Percentiles rank a stretch among this genome's conserved stretches.
Conservation (phyloP, 2,329 filamentous ascomycete genomes). For the Metarhizium robertsii region DNA sequence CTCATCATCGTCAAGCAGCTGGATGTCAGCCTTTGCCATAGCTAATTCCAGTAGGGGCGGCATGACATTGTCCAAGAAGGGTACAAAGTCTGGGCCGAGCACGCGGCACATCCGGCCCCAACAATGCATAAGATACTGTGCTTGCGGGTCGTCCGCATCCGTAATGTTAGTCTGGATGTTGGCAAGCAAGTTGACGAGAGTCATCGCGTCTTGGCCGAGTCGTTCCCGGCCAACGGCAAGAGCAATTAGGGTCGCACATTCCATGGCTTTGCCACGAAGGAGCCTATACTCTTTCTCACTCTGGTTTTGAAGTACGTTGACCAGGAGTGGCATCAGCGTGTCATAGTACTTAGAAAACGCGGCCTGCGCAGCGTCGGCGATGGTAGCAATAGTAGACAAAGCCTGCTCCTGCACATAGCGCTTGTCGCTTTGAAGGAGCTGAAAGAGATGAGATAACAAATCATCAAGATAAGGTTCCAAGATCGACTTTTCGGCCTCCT, state of each 20-base stretch:
- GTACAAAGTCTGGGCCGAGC: conserved; percentile 79
- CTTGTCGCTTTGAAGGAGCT: conserved; percentile 82
- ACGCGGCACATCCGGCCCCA: conserved; percentile 99
- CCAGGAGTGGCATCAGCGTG: conserved; percentile 87
- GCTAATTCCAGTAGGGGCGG: conserved; percentile 85
- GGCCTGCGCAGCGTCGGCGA: conserved; percentile 94
- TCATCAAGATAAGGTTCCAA: conserved; percentile 90
- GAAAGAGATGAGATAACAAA: conserved; percentile 75
- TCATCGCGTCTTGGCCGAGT: conserved; percentile 79
- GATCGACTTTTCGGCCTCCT: conserved; percentile 88
- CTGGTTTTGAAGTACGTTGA: conserved; percentile 80
- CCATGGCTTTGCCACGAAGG: conserved; percentile 95
- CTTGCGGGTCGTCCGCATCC: conserved; percentile 89
- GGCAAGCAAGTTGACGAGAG: conserved; percentile 77
- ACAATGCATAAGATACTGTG: conserved; percentile 95
- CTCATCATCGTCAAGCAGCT: conserved; percentile 89
- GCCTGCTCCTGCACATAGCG: conserved; percentile 97
- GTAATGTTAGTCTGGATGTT: conserved; percentile 79
- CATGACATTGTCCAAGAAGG: conserved; percentile 89
- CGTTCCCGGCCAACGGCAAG: conserved; percentile 90
- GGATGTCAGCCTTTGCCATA: conserved; percentile 92
- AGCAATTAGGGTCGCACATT: conserved; percentile 93
- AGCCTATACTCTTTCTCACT: conserved; percentile 90
- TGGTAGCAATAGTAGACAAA: conserved; percentile 93
- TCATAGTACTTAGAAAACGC: conserved; percentile 95